Conservation (phyloP, 257 asterid species). For the Rauvolfia tetraphylla region DNA sequence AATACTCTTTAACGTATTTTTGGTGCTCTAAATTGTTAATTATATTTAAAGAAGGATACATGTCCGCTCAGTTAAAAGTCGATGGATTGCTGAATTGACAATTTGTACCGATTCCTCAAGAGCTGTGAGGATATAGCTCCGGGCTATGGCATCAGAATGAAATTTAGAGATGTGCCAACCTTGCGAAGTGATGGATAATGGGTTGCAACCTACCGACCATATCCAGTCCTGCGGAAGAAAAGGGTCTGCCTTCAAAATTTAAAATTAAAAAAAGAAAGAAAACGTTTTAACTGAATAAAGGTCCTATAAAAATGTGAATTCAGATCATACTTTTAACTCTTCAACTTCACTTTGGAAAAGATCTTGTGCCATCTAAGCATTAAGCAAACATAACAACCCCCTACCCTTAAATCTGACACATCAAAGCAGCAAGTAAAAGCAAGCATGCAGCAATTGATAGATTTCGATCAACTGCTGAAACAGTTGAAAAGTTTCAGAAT, state of each 20-base stretch:
- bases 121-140: conserved; percentile 86
- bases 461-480: neutral
- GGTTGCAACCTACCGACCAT: conserved; percentile 98
- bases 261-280: neutral
- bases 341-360: neutral
- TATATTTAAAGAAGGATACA: conserved; percentile 63
- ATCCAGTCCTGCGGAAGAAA: conserved; percentile 72
- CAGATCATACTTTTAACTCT: neutral
- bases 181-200: conserved; percentile 72
- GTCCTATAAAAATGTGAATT: neutral
- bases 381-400: neutral
- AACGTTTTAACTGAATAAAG: neutral
- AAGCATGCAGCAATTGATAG: neutral
- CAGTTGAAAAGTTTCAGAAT: neutral
- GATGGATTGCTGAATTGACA: conserved; percentile 83
- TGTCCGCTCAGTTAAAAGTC: conserved; percentile 77
- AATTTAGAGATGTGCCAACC: conserved; percentile 82
- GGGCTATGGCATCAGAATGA: conserved; percentile 81
- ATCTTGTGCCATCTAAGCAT: neutral
- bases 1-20: neutral
- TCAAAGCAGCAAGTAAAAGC: neutral
- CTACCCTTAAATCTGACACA: neutral
- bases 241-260: neutral
- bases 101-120: conserved; percentile 88
- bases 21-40: neutral